Evolutionary conservation across 352 stramenopile genomes (phyloP).

Genomic region (Phytophthora meadii): DNA sequence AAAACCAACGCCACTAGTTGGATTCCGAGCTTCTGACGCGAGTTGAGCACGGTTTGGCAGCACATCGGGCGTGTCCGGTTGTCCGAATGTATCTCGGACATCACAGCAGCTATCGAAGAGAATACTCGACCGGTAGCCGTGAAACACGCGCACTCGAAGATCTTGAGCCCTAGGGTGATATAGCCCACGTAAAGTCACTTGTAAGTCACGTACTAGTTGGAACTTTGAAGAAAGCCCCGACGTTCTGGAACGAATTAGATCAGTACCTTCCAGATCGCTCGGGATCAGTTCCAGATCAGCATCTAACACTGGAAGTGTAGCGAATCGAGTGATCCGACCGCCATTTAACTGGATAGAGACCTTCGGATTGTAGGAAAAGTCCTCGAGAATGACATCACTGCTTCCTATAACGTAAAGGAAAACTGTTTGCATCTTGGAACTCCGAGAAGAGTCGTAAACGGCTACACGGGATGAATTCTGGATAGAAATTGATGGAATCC

Average conservation of each 20-base stretch:
- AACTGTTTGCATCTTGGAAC: constrained; percentile 42
- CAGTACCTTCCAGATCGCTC: constrained; percentile 23
- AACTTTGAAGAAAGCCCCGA: constrained; percentile 64
- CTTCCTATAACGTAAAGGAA: constrained; percentile 59
- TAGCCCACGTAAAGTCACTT: constrained; percentile 60
- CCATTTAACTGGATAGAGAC: constrained; percentile 55
- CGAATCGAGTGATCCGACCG: constrained; percentile 53
- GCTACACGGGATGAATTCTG: constrained; percentile 47
- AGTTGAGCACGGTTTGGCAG: constrained; percentile 58
- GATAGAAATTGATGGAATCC: constrained; percentile 46
- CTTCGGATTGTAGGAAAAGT: constrained; percentile 62
- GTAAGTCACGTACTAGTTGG: constrained; percentile 59
- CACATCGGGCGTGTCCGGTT: constrained; percentile 40
- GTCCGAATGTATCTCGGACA: constrained; percentile 47
- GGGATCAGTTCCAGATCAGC: constrained; percentile 52
- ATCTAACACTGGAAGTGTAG: constrained; percentile 38
- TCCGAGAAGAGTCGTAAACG: constrained; percentile 48
- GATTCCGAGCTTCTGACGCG: constrained; percentile 46
- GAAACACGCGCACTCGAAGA: constrained; percentile 56
- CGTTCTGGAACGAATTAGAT: constrained; percentile 29
- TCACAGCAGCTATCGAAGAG: constrained; percentile 61
- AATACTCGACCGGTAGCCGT: constrained; percentile 45
- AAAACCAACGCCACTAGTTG: constrained; percentile 68
- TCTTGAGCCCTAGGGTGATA: constrained; percentile 75
- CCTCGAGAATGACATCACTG: constrained; percentile 23